Conservation (phyloP, 73 alveolate species). For the Paramecium pentaurelia region DNA sequence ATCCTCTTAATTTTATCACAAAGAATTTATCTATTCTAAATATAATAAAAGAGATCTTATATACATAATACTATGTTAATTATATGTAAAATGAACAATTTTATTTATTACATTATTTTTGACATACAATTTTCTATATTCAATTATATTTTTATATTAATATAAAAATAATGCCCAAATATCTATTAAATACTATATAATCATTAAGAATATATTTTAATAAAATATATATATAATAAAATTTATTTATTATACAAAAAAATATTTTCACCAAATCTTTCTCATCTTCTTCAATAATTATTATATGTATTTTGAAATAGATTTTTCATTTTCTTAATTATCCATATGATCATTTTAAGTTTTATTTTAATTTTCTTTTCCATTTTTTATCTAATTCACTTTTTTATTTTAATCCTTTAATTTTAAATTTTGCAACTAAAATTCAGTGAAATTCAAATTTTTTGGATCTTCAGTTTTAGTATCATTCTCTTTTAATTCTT, state of each 20-base stretch:
- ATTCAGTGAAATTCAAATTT: not conserved
- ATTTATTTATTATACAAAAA: not conserved
- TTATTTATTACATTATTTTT: too few species aligned
- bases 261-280: not conserved
- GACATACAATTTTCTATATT: too few species aligned
- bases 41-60: not conserved
- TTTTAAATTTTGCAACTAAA: not conserved
- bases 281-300: not conserved
- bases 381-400: not conserved
- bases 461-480: not conserved
- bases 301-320: not conserved
- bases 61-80: too few species aligned
- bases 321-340: not conserved
- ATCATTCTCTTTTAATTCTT: not conserved
- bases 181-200: too few species aligned
- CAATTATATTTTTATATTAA: too few species aligned
- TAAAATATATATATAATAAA: too few species aligned
- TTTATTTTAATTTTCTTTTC: not conserved
- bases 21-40: too few species aligned
- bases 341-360: not conserved
- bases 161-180: too few species aligned
- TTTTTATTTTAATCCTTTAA: not conserved
- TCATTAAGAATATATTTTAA: too few species aligned
- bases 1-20: too few species aligned
- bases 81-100: too few species aligned